Base-by-base conservation (phyloP, 2,329 filamentous ascomycete species). In the Phialemoniopsis sp. region DNA sequence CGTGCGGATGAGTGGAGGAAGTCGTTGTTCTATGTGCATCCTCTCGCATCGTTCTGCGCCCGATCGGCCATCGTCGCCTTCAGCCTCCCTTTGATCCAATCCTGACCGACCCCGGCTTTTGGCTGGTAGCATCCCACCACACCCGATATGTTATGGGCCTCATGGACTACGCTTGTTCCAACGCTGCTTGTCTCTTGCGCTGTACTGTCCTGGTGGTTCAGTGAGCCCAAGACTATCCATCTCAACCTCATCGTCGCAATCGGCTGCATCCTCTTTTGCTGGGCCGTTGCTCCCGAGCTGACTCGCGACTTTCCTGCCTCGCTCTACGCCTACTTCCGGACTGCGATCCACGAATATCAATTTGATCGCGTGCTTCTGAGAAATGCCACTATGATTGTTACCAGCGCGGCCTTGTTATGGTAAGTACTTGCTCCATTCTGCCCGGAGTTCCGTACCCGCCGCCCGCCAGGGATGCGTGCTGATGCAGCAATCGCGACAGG, bases 311-410 rank as follows among this genome's bases (percentile, higher is more conserved):
- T 62, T 29, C 56, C 61, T 31, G 48, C 56, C 42, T 57, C 55
- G 35, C 34, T 63, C 33, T 66, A 62, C 48, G 49, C 54, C 29
- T 48, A 57, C n/a, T 51, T 50, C 39, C 44, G 55, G 39, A 55
- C 56, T 42, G 45, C 61, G 34, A 54, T 68, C 46, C 58, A 62
- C 42, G 54, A 65, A 40, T 57, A 70, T 30, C 67, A 60, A 39
- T 62, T 76, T 43, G 67, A 74, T 57, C 60, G 65, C 18, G 54
- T 76, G 45, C 52, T 74, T 18, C 46, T 68, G 29, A 62, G 67
- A 42, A 67, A 78, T 61, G 67, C 70, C 42, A 76, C 67, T 47
- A 78, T 79, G 74, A 56, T 76, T 36, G 55, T 79, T 43, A 75
- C 70, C 33, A 66, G 74, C 33, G 64, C 68, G 41, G 75, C 75